A percentile compares a stretch with the other conserved stretches of the same genome.
Conservation (phyloP, 2,329 filamentous ascomycete species). For the Acrocalymma vagum region DNA sequence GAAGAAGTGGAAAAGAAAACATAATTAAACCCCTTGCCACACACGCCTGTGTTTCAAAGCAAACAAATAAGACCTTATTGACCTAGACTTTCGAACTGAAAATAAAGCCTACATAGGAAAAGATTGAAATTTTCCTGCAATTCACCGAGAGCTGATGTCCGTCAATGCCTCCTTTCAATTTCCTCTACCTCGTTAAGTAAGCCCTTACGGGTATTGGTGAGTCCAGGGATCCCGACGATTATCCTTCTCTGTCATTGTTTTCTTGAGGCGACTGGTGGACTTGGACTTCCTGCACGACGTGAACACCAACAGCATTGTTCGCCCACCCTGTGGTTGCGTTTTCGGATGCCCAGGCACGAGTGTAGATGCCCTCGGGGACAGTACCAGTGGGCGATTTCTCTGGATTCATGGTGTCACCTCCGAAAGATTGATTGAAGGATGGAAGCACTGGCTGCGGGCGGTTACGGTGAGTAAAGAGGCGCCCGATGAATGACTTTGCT, state of each 20-base stretch:
- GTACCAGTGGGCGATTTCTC: slow-evolving; percentile 7
- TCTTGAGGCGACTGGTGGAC: slow-evolving; percentile 18
- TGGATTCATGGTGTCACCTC: slow-evolving; percentile 3
- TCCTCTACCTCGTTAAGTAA: too few relatives aligned
- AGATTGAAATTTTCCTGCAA: too few relatives aligned
- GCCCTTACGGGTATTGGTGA: too few relatives aligned
- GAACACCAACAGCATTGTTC: slow-evolving; percentile 22
- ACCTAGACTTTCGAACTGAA: too few relatives aligned
- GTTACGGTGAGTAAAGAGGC: slow-evolving; percentile 23
- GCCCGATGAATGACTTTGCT: slow-evolving; percentile 24
- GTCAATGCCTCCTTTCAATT: too few relatives aligned
- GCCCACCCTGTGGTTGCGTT: slow-evolving; percentile 1
- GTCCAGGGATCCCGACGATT: slow-evolving; percentile 15
- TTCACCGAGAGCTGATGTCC: too few relatives aligned
- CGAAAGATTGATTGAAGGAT: slow-evolving; percentile 19
- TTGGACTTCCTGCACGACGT: slow-evolving; percentile 36
- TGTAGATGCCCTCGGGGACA: slow-evolving; percentile 18
- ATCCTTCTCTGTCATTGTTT: slow-evolving; percentile 11
- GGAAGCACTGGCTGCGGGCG: slow-evolving; percentile 23
- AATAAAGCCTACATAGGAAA: too few relatives aligned
- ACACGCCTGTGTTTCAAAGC: too few relatives aligned
- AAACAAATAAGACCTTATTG: too few relatives aligned
- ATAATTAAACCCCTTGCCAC: too few relatives aligned
- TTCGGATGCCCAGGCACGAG: slow-evolving; percentile 34
- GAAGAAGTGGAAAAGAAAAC: too few relatives aligned